Evolutionary conservation across 306 rosid species (phyloP).

Genomic region (Vigna radiata): DNA sequence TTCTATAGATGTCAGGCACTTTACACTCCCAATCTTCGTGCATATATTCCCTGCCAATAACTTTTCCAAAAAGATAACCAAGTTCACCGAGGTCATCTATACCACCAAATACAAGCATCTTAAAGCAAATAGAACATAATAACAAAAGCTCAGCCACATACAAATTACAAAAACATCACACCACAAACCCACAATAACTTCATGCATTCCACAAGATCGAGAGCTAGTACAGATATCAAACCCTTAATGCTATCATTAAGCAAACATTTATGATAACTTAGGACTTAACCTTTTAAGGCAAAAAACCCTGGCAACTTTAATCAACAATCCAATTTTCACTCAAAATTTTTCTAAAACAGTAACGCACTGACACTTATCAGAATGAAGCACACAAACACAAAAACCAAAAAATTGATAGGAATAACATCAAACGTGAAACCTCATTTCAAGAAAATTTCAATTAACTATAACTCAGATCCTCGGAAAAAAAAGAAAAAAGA

Average conservation of each 20-base stretch:
- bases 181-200: constrained; percentile 18
- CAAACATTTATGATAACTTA: not conserved
- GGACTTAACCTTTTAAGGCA: constrained; percentile 9
- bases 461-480: constrained; percentile 17
- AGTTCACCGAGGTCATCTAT: constrained; percentile 55
- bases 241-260: constrained; percentile 37
- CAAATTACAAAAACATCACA: constrained; percentile 32
- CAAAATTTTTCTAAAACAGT: constrained; percentile 34
- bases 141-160: constrained; percentile 27
- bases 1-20: constrained; percentile 66
- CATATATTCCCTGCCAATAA: constrained; percentile 78
- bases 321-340: constrained; percentile 14
- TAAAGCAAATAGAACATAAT: constrained; percentile 48
- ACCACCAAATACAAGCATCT: constrained; percentile 55
- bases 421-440: constrained; percentile 32
- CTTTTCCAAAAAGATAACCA: constrained; percentile 62
- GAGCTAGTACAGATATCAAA: constrained; percentile 8
- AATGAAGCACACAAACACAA: constrained; percentile 4
- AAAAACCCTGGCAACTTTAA: not conserved
- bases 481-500: not conserved
- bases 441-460: not conserved
- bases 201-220: constrained; percentile 27
- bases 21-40: constrained; percentile 58
- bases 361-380: constrained; percentile 3
- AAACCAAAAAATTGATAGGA: constrained; percentile 24